These are phyloP conservation scores for Apiotrichum mycotoxinovorans DNA, from an alignment of 1,284 basidiomycete species.

Conservation along the genomic window DNA sequence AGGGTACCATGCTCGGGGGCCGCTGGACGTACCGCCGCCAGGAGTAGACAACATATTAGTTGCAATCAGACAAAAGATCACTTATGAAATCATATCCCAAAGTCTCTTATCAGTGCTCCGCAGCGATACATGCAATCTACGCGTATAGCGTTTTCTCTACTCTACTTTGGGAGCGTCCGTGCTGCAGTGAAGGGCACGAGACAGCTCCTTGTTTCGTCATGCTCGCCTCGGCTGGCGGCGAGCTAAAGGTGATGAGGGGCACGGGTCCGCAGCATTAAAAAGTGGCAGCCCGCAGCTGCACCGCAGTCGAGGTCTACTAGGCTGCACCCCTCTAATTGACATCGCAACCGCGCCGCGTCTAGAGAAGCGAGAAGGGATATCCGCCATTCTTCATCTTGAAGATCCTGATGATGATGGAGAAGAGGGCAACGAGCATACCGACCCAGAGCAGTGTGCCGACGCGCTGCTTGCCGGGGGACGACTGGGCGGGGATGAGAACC, in stretches of 20 bases:
- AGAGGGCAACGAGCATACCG: slow-evolving; percentile 74
- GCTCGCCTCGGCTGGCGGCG: too few species aligned
- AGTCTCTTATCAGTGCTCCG: neutral
- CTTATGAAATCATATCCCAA: too few species aligned
- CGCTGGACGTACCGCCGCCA: slow-evolving; percentile 28
- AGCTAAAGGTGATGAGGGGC: too few species aligned
- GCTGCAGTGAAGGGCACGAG: too few species aligned
- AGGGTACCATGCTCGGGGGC: slow-evolving; percentile 40
- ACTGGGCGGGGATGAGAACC: slow-evolving; percentile 73
- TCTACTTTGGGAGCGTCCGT: neutral
- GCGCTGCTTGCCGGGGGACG: slow-evolving; percentile 71
- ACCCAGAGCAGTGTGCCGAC: slow-evolving; percentile 87
- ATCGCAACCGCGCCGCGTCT: neutral
- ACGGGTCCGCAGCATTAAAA: too few species aligned
- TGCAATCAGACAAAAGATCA: too few species aligned
- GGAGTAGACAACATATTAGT: neutral
- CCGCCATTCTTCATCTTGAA: slow-evolving; percentile 86
- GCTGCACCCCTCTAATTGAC: neutral
- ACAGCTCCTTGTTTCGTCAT: too few species aligned
- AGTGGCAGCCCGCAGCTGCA: too few species aligned
- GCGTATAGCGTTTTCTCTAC: slow-evolving; percentile 1
- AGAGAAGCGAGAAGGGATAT: slow-evolving; percentile 34
- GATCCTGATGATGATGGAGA: slow-evolving; percentile 80
- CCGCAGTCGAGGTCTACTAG: too few species aligned
- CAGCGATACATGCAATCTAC: slow-evolving; percentile 6